These are phyloP conservation scores for Penicillium olsonii DNA, from an alignment of 2,329 filamentous ascomycete species.

Conservation along the genomic window DNA sequence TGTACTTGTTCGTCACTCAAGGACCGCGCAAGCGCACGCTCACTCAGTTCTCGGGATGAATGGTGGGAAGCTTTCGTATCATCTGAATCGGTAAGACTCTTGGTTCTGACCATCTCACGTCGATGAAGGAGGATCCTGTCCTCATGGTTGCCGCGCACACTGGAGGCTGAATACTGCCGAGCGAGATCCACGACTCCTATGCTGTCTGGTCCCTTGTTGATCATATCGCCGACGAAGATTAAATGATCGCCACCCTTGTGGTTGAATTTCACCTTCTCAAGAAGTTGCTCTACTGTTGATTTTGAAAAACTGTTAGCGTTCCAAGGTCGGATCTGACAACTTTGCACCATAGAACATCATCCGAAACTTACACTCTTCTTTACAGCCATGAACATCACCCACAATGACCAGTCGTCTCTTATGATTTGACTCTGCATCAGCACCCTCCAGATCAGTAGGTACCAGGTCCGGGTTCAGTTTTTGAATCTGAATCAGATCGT, in stretches of 20 bases:
- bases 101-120: slow-evolving; percentile 42
- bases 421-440: slow-evolving; percentile 18
- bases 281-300: slow-evolving; percentile 54
- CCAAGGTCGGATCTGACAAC: neutral
- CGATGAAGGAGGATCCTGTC: slow-evolving; percentile 75
- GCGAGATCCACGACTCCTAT: slow-evolving; percentile 74
- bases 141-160: slow-evolving; percentile 90
- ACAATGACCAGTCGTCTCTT: slow-evolving; percentile 72
- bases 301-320: slow-evolving; percentile 1
- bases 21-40: slow-evolving; percentile 58
- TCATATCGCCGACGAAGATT: slow-evolving; percentile 74
- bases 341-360: neutral
- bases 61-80: slow-evolving; percentile 31
- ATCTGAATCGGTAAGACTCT: slow-evolving; percentile 17
- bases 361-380: slow-evolving; percentile 57
- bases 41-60: slow-evolving; percentile 34
- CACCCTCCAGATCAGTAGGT: slow-evolving; percentile 34
- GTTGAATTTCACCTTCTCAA: slow-evolving; percentile 67
- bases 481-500: slow-evolving; percentile 53
- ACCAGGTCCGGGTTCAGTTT: slow-evolving; percentile 51
- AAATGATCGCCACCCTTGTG: slow-evolving; percentile 66
- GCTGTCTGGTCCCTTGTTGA: slow-evolving; percentile 86
- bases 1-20: slow-evolving; percentile 61
- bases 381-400: slow-evolving; percentile 92
- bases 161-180: slow-evolving; percentile 71